A percentile compares a stretch with the other conserved stretches of the same genome.
phyloP scores from a whole-genome alignment of 2,329 filamentous ascomycete species.

The Cladosporium sp. region DNA sequence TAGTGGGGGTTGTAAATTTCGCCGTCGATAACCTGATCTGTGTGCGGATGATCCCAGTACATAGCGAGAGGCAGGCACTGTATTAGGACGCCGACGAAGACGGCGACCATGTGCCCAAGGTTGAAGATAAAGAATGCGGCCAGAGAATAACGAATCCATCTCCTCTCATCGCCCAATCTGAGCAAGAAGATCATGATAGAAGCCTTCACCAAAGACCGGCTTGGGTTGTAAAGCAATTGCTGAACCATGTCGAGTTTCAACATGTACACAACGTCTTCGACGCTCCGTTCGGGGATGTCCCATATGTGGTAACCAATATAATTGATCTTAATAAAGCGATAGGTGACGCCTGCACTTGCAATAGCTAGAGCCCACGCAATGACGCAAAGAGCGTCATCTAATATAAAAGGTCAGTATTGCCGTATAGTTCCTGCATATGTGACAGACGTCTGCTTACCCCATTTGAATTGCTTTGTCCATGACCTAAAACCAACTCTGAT shows the following conservation, averaged over 20 bases:
- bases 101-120: slow-evolving; percentile 31
- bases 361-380: not conserved
- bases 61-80: slow-evolving; percentile 31
- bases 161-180: slow-evolving; percentile 32
- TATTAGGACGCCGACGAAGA: slow-evolving; percentile 33
- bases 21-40: slow-evolving; percentile 23
- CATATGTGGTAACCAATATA: slow-evolving; percentile 6
- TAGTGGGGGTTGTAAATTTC: slow-evolving; percentile 23
- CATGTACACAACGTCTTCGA: not conserved
- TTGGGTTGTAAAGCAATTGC: slow-evolving; percentile 36
- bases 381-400: slow-evolving; percentile 9
- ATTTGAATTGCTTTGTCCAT: slow-evolving; percentile 2
- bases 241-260: slow-evolving; percentile 29
- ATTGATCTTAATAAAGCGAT: not conserved
- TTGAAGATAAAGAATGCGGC: slow-evolving; percentile 30
- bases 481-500: not conserved
- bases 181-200: slow-evolving; percentile 37
- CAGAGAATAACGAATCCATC: slow-evolving; percentile 29
- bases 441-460: not conserved
- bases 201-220: slow-evolving; percentile 34
- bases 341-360: not conserved
- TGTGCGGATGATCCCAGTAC: slow-evolving; percentile 13
- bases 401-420: not conserved
- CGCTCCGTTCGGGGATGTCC: not conserved
- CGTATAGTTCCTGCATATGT: too few species aligned